phyloP scores from a whole-genome alignment of 2,329 filamentous ascomycete species.

The Fusarium denticulatum region DNA sequence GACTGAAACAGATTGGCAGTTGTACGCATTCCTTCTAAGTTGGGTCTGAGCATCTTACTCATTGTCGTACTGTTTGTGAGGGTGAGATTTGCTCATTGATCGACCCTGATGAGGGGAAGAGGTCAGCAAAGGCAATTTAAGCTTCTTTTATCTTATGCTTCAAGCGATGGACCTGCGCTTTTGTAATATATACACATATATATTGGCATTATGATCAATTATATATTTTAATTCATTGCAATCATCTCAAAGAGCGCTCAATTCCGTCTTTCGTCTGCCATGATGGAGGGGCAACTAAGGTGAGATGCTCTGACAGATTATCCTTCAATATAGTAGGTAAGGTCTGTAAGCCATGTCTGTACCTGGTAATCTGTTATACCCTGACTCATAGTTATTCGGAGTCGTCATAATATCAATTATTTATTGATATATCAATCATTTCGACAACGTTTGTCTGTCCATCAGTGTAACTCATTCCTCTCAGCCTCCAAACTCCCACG shows the following conservation, averaged over 20 bases:
- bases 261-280: background rate
- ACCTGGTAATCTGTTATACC: background rate
- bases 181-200: background rate
- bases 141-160: background rate
- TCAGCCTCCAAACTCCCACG: background rate
- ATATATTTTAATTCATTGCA: too few relatives aligned
- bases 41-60: background rate
- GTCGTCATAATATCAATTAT: background rate
- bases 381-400: background rate
- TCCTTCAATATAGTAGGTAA: background rate
- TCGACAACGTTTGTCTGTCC: background rate
- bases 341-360: too few relatives aligned
- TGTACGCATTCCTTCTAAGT: background rate
- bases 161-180: background rate
- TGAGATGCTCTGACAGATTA: background rate
- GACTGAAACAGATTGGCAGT: background rate
- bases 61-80: background rate
- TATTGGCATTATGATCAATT: too few relatives aligned
- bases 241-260: background rate
- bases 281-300: background rate
- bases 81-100: constrained; percentile 3
- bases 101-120: background rate
- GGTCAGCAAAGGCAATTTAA: background rate
- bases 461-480: background rate
- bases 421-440: background rate